Base-by-base conservation (phyloP, 192 early-diverging fungal genomes). In the Hyaloraphidium curvatum region DNA sequence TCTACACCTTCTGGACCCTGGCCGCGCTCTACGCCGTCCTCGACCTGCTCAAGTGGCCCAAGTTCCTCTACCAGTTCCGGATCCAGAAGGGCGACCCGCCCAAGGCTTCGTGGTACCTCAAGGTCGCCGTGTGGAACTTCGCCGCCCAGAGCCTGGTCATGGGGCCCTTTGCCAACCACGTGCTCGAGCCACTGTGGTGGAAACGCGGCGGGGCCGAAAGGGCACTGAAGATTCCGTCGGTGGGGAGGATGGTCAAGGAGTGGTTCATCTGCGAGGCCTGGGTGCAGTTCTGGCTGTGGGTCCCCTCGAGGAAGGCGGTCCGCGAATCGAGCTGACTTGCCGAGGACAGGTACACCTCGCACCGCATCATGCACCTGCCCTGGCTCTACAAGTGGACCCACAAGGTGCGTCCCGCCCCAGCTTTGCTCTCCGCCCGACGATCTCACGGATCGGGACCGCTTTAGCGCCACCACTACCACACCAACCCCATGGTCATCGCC, bases 61-160 rank as follows among this genome's bases (percentile, higher is more conserved):
- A 48, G 23, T 48, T 48, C 43, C 43, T 48, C 14, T 48, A 48
- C 43, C 17, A 5, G 43, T 48, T 22, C 23, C 43, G 43, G 17
- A 48, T 48, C 43, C 43, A 48, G 19, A 22, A 14, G 7, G 25
- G 25, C 7, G 17, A 14, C 7, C 43, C 43, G 17, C 43, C 43
- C 11, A 48, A 14, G 11, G 43, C 23, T 14, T 11, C 43, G 11
- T 48, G 25, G 7, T 48, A 22, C 23, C 19, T 48, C 23, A 48
- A 48, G 23, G 19, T 48, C 14, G 43, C 43, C 5, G 43, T 25
- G 4, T 22, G 14, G 43, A 48, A 48, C 19, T 48, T 48, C n/a
- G n/a, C n/a, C n/a, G n/a, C n/a, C n/a, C n/a, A n/a, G n/a, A n/a
- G n/a, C n/a, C n/a, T n/a, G n/a, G n/a, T n/a, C n/a, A n/a, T n/a